Evolutionary conservation across 2,329 filamentous ascomycete species (phyloP).

Genomic region (Trichophyton schoenleinii): DNA sequence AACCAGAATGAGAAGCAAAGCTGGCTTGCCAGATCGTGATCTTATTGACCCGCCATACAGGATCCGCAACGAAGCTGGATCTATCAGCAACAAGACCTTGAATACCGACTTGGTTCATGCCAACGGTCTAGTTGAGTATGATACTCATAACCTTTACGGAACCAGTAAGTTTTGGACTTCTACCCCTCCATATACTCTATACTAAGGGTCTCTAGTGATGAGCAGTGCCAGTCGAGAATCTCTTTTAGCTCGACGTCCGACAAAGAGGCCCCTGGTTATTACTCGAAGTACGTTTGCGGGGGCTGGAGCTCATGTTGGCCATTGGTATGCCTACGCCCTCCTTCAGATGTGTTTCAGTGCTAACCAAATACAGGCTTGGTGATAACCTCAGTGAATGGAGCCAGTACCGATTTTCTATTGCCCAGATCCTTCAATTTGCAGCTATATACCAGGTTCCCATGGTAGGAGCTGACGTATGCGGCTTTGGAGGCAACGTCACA

Average conservation of each 20-base stretch:
- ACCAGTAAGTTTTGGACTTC: slow-evolving; percentile 28
- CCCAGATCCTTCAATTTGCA: slow-evolving; percentile 48
- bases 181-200: neutral
- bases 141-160: slow-evolving; percentile 60
- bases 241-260: slow-evolving; percentile 49
- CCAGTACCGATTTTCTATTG: slow-evolving; percentile 47
- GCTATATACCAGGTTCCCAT: slow-evolving; percentile 57
- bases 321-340: slow-evolving; percentile 27
- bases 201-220: slow-evolving; percentile 41
- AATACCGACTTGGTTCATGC: slow-evolving; percentile 50
- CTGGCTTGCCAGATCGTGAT: slow-evolving; percentile 48
- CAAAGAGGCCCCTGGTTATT: slow-evolving; percentile 51
- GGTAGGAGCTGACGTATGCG: slow-evolving; percentile 63
- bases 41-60: slow-evolving; percentile 48
- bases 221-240: slow-evolving; percentile 46
- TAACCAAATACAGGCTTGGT: slow-evolving; percentile 35
- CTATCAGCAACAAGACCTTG: slow-evolving; percentile 40
- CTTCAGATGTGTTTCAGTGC: neutral
- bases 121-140: slow-evolving; percentile 51
- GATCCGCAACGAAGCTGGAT: slow-evolving; percentile 46
- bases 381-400: slow-evolving; percentile 49
- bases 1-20: slow-evolving; percentile 25
- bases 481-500: slow-evolving; percentile 55
- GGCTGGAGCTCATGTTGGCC: slow-evolving; percentile 42
- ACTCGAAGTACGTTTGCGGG: slow-evolving; percentile 59